A percentile compares a stretch with the other conserved stretches of the same genome.
Conservation (phyloP, 177 flowering plant species). For the Telopea speciosissima region DNA sequence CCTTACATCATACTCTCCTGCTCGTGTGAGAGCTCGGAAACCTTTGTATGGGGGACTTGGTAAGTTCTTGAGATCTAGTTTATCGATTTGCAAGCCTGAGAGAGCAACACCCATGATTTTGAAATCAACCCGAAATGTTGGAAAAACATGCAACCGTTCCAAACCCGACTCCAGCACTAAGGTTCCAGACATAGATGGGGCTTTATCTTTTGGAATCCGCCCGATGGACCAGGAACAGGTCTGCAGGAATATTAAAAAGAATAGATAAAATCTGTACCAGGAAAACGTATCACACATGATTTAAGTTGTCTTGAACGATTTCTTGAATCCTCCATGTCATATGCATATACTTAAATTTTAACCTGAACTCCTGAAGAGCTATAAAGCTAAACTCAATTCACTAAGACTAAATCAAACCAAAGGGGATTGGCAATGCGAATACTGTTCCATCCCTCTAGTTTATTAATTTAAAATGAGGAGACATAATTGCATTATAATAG, state of each 20-base stretch:
- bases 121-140: conserved; percentile 73
- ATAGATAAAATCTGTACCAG: background rate
- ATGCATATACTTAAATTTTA: too few species aligned
- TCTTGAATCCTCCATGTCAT: background rate
- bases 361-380: too few species aligned
- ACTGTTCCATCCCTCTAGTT: too few species aligned
- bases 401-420: too few species aligned
- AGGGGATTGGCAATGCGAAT: too few species aligned
- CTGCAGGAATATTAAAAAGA: conserved; percentile 33
- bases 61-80: conserved; percentile 58
- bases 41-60: conserved; percentile 78
- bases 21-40: conserved; percentile 77
- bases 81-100: conserved; percentile 81
- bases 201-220: conserved; percentile 78
- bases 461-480: too few species aligned
- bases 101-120: conserved; percentile 91
- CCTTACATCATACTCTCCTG: conserved; percentile 77
- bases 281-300: background rate
- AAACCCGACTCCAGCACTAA: conserved; percentile 57
- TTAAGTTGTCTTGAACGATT: background rate
- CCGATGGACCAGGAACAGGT: conserved; percentile 84
- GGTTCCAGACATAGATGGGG: conserved; percentile 79
- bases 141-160: conserved; percentile 69
- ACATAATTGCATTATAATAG: background rate
- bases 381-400: too few species aligned